Conservation (phyloP, 2,329 filamentous ascomycete species). For the Clonostachys chloroleuca region DNA sequence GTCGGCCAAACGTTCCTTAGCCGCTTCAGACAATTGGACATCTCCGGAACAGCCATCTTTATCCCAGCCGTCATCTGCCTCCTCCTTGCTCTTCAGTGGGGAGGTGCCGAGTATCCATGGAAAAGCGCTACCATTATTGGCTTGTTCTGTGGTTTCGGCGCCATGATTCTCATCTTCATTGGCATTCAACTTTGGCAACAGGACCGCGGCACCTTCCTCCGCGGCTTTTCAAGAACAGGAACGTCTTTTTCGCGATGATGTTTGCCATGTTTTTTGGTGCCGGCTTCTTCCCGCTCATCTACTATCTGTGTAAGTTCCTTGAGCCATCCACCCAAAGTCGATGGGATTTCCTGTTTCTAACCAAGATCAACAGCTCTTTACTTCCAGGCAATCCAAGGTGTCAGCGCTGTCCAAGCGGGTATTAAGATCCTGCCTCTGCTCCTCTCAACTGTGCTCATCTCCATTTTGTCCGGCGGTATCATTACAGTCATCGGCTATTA, state of each 20-base stretch:
- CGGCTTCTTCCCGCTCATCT: constrained; percentile 39
- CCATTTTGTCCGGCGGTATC: constrained; percentile 34
- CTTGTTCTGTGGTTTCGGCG: constrained; percentile 42
- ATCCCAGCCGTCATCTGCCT: constrained; percentile 47
- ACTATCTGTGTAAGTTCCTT: constrained; percentile 40
- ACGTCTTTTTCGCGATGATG: constrained; percentile 24
- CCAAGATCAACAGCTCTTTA: constrained; percentile 11
- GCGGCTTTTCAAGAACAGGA: constrained; percentile 2
- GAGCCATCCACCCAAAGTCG: constrained; percentile 15
- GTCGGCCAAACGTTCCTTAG: constrained; percentile 20
- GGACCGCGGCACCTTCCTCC: constrained; percentile 2
- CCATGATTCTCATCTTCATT: constrained; percentile 38
- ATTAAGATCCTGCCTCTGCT: constrained; percentile 10
- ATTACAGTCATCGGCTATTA: constrained; percentile 20
- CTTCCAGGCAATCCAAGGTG: constrained; percentile 37
- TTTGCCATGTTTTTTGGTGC: constrained; percentile 33
- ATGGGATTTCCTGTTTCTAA: constrained; percentile 13
- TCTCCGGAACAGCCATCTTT: constrained; percentile 42
- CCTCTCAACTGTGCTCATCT: constrained; percentile 28
- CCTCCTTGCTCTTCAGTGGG: constrained; percentile 53
- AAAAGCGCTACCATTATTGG: constrained; percentile 40
- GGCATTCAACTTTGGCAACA: constrained; percentile 4
- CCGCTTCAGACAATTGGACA: constrained; percentile 29
- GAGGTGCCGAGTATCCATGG: constrained; percentile 48
- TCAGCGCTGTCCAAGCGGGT: constrained; percentile 18